phyloP scores from a whole-genome alignment of 331 rosid species.

The Quercus tomentella region DNA sequence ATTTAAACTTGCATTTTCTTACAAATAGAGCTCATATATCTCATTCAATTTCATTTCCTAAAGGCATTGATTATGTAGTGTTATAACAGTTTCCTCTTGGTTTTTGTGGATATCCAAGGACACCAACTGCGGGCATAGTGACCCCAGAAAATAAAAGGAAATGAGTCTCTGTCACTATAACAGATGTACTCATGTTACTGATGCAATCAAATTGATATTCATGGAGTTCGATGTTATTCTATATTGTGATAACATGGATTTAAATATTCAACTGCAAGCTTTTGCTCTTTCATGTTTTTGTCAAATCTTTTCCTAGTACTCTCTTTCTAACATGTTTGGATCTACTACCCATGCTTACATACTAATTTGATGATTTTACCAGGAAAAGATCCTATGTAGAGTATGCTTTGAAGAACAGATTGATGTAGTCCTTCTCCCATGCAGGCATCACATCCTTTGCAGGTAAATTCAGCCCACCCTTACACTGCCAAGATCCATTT shows the following conservation, averaged over 20 bases:
- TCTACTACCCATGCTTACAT: slow-evolving; percentile 1
- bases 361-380: slow-evolving; percentile 21
- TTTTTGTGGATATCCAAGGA: background rate
- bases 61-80: background rate
- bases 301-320: background rate
- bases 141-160: background rate
- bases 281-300: slow-evolving; percentile 2
- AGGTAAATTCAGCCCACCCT: slow-evolving; percentile 33
- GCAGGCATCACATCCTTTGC: slow-evolving; percentile 89
- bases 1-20: background rate
- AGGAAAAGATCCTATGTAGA: slow-evolving; percentile 90
- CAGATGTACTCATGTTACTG: background rate
- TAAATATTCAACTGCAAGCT: background rate
- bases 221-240: background rate
- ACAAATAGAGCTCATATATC: background rate
- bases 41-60: background rate
- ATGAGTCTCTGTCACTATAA: background rate
- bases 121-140: background rate
- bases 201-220: background rate
- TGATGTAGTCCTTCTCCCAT: slow-evolving; percentile 73
- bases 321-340: background rate
- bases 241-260: background rate
- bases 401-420: slow-evolving; percentile 86
- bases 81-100: background rate
- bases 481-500: background rate